These are phyloP conservation scores for Xylaria sp. DNA, from an alignment of 2,329 filamentous ascomycete species.

Conservation along the genomic window DNA sequence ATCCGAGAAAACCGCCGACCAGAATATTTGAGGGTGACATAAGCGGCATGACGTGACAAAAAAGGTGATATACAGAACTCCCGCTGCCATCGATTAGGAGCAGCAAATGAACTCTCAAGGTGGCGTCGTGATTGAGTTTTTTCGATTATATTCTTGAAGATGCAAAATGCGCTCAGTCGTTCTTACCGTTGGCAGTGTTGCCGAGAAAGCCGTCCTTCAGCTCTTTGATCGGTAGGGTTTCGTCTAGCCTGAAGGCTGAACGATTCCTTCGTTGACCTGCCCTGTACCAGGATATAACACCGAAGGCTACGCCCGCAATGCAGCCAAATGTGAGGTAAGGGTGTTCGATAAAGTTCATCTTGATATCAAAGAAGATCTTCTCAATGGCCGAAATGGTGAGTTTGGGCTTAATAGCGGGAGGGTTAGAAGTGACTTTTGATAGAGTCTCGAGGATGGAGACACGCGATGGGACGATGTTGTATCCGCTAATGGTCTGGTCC, in stretches of 20 bases:
- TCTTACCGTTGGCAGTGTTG: slow-evolving; percentile 61
- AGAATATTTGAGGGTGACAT: slow-evolving; percentile 34
- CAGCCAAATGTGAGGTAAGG: slow-evolving; percentile 68
- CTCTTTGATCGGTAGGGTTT: slow-evolving; percentile 60
- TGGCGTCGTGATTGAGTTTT: slow-evolving; percentile 24
- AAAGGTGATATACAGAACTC: slow-evolving; percentile 48
- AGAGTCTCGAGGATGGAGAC: slow-evolving; percentile 91
- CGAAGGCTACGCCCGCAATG: slow-evolving; percentile 65
- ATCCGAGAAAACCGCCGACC: slow-evolving; percentile 29
- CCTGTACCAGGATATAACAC: slow-evolving; percentile 63
- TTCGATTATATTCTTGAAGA: slow-evolving; percentile 19
- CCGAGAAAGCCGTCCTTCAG: slow-evolving; percentile 74
- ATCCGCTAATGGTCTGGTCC: slow-evolving; percentile 90
- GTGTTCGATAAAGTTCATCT: slow-evolving; percentile 67
- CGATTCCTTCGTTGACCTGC: slow-evolving; percentile 64
- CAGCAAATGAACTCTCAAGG: slow-evolving; percentile 37
- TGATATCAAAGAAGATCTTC: slow-evolving; percentile 75
- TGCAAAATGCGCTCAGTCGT: slow-evolving; percentile 52
- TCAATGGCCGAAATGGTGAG: slow-evolving; percentile 78
- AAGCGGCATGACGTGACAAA: slow-evolving; percentile 41
- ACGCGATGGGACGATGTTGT: slow-evolving; percentile 87
- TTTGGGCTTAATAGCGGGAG: slow-evolving; percentile 78
- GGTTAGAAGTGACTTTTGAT: slow-evolving; percentile 73
- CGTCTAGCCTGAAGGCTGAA: slow-evolving; percentile 71
- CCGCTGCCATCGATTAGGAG: slow-evolving; percentile 35